A percentile compares a stretch with the other conserved stretches of the same genome.
Evolutionary conservation across 2,329 filamentous ascomycete species (phyloP).

Genomic region (Aspergillus sp.): DNA sequence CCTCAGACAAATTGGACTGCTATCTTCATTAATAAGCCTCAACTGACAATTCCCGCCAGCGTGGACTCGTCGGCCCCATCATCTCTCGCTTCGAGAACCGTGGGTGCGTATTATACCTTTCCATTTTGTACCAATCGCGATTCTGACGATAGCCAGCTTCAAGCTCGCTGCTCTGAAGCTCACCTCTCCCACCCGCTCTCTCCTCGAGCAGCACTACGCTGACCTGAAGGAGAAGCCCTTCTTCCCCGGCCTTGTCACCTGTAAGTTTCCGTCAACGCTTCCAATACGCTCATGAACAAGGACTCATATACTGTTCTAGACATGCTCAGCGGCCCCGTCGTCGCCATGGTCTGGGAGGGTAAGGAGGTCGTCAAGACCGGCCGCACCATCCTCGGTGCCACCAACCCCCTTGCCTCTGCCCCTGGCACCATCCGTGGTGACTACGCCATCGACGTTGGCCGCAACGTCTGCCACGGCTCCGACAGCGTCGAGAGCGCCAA

Average conservation of each 20-base stretch:
- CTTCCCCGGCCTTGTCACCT: constrained; percentile 91
- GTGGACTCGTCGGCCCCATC: constrained; percentile 97
- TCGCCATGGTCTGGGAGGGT: constrained; percentile 99
- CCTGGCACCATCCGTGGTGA: constrained; percentile 98
- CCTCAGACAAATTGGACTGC: constrained; percentile 2
- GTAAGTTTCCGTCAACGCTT: constrained; percentile 53
- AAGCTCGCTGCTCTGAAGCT: constrained; percentile 99
- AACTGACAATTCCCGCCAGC: constrained; percentile 55
- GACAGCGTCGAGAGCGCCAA: constrained; percentile 98
- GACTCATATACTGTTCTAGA: constrained; percentile 54
- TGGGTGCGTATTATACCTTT: constrained; percentile 60
- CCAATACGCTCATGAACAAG: neutral
- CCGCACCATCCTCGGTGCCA: constrained; percentile 92
- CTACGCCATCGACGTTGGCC: constrained; percentile 84
- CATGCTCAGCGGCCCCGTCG: constrained; percentile 96
- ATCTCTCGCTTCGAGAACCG: constrained; percentile 97
- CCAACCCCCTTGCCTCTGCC: constrained; percentile 92
- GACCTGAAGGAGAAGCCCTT: constrained; percentile 94
- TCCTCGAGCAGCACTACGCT: constrained; percentile 97
- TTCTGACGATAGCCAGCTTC: constrained; percentile 61
- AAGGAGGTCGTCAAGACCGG: constrained; percentile 99
- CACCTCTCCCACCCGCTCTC: constrained; percentile 80
- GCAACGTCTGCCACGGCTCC: constrained; percentile 99
- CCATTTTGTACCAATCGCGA: neutral
- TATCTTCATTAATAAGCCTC: neutral